phyloP scores from a whole-genome alignment of 495 filamentous ascomycete genomes.

The Echria macrotheca region DNA sequence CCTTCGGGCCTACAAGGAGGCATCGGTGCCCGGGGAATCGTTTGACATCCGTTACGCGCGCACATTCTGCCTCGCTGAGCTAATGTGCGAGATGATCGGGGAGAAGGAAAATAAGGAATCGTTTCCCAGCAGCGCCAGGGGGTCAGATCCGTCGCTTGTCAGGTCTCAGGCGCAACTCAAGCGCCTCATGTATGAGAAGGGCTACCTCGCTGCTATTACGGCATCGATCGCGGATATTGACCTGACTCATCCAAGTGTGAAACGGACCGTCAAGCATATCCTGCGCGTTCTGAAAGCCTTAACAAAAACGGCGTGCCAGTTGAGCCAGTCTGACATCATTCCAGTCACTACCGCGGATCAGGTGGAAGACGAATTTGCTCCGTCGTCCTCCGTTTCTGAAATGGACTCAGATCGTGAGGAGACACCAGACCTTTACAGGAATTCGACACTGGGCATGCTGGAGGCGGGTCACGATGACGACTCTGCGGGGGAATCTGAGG shows the following conservation, averaged over 20 bases:
- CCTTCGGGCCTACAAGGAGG: constrained; percentile 86
- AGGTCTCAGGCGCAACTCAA: constrained; percentile 69
- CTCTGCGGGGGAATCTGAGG: constrained; percentile 63
- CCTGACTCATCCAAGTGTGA: constrained; percentile 86
- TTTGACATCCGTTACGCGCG: constrained; percentile 84
- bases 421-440: constrained; percentile 93
- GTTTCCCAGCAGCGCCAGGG: constrained; percentile 34
- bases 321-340: constrained; percentile 75
- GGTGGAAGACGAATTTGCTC: constrained; percentile 83
- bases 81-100: constrained; percentile 88
- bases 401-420: constrained; percentile 86
- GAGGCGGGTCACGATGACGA: constrained; percentile 78
- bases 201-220: constrained; percentile 82
- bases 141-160: constrained; percentile 25
- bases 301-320: constrained; percentile 75
- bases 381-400: constrained; percentile 84
- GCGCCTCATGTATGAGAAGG: constrained; percentile 96
- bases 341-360: constrained; percentile 57
- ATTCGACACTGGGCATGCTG: constrained; percentile 92
- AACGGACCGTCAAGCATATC: constrained; percentile 93
- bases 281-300: constrained; percentile 80
- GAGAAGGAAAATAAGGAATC: constrained; percentile 62
- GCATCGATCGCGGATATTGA: constrained; percentile 94
- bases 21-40: constrained; percentile 67
- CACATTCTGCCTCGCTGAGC: constrained; percentile 77